Base-by-base conservation (phyloP, 176 grass and related monocot genomes). In the Triticum timopheevii region DNA sequence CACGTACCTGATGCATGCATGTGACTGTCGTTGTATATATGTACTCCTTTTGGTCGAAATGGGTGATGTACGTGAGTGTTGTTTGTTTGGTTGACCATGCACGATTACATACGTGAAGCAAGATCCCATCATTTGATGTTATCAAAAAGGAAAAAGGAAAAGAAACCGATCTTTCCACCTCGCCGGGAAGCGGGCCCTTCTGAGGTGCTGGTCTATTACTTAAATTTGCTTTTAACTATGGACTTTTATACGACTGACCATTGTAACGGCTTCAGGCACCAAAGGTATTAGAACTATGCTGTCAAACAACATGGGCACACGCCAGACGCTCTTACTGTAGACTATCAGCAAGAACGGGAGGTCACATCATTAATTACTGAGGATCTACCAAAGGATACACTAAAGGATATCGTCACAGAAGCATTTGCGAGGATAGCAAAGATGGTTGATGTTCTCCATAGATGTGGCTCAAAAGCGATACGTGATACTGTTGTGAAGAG, bases 401-500 rank as follows among this genome's bases (percentile, higher is more conserved):
- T 87, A 11, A 87, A 89, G 40, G 92, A 89, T 77, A 83, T 54
- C 13, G 79, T 92, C 76, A n/a, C n/a, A 31, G 90, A 92, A 86
- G 28, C 28, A 28, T 28, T 1, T 28, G 28, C 28, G 81, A 89
- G 80, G 64, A 87, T 91, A 19, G 30, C 64, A 8, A 87, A 65
- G 30, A 91, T 97, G 71, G 77, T 89, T 80, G 77, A 89, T 10
- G 56, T 61, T 84, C 79, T 94, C 9, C 38, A 86, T 28, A 94
- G 87, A 88, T 91, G 91, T 58, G 35, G 79, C 20, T 50, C 84
- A 31, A 88, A 74, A 67, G 79, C 36, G 15, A 87, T 82, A 47
- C 27, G 33, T 81, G 82, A 86, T 78, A 72, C 92, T 78, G 59
- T 91, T 87, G 85, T 65, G 19, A 78, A 69, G 76, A 95, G 86